phyloP scores from a whole-genome alignment of 306 rosid species.

The Vicia villosa region DNA sequence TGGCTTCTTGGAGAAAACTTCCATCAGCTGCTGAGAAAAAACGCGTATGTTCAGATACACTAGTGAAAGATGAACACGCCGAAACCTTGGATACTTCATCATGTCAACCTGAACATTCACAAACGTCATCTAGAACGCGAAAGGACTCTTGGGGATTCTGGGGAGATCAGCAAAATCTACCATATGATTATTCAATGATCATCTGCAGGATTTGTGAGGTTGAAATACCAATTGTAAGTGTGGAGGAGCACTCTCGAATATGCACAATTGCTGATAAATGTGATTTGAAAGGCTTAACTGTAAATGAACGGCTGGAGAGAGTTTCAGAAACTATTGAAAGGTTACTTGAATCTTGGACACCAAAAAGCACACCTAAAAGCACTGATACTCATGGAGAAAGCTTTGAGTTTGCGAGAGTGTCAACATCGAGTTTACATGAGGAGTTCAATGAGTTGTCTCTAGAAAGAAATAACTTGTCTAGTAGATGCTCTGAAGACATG shows the following conservation, averaged over 20 bases:
- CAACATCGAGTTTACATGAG: constrained; percentile 63
- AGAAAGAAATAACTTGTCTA: constrained; percentile 47
- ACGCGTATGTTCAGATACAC: constrained; percentile 46
- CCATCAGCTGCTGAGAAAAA: constrained; percentile 74
- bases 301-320: constrained; percentile 88
- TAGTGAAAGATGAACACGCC: constrained; percentile 54
- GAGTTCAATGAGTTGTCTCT: constrained; percentile 66
- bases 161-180: constrained; percentile 69
- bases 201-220: constrained; percentile 97
- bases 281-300: constrained; percentile 87
- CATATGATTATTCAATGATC: constrained; percentile 73
- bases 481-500: constrained; percentile 55
- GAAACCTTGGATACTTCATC: constrained; percentile 51
- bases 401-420: constrained; percentile 58
- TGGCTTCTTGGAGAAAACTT: constrained; percentile 96
- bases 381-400: constrained; percentile 58
- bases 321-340: constrained; percentile 83
- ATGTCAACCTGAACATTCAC: constrained; percentile 59
- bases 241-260: constrained; percentile 92
- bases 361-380: constrained; percentile 70
- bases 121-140: constrained; percentile 50
- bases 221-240: constrained; percentile 88
- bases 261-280: constrained; percentile 95
- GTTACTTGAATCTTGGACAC: constrained; percentile 75
- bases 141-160: constrained; percentile 64